Conservation (phyloP, 2,329 filamentous ascomycete genomes). For the Bretziella fagacearum region DNA sequence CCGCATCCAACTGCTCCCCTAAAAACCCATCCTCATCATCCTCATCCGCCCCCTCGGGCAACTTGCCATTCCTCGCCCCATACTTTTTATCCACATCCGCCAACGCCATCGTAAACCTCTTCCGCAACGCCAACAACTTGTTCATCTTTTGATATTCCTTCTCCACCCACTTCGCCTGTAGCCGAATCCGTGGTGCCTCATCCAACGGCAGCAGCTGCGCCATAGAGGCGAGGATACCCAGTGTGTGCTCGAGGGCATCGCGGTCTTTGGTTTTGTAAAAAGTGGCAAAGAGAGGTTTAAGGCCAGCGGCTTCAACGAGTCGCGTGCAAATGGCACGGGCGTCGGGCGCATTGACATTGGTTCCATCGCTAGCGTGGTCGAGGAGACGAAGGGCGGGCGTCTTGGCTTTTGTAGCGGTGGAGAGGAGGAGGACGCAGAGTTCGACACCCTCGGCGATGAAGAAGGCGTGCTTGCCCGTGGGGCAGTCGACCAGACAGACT, state of each 20-base stretch:
- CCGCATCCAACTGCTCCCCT: conserved; percentile 61
- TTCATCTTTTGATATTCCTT: conserved; percentile 76
- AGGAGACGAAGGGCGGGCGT: conserved; percentile 61
- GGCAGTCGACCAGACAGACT: conserved; percentile 62
- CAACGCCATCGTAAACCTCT: conserved; percentile 50
- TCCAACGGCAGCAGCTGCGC: conserved; percentile 63
- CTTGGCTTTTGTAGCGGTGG: conserved; percentile 68
- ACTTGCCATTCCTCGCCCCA: conserved; percentile 11
- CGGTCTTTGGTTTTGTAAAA: conserved; percentile 72
- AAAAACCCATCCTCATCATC: conserved; percentile 59
- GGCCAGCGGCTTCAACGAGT: conserved; percentile 64
- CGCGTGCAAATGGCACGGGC: conserved; percentile 51
- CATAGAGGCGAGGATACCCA: conserved; percentile 71
- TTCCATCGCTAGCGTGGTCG: conserved; percentile 50
- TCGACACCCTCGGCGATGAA: conserved; percentile 84
- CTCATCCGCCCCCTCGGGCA: conserved; percentile 20
- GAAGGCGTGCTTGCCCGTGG: conserved; percentile 61
- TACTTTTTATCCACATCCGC: conserved; percentile 38
- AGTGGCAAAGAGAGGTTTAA: conserved; percentile 70
- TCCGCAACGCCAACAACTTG: conserved; percentile 53
- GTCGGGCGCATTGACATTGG: conserved; percentile 20
- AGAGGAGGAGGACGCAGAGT: conserved; percentile 78
- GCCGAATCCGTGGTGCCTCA: conserved; percentile 61
- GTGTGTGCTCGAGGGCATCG: conserved; percentile 56
- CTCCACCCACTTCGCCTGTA: conserved; percentile 87